These are phyloP conservation scores for Sporothrix phasma DNA, from an alignment of 2,329 filamentous ascomycete genomes.

Conservation along the genomic window DNA sequence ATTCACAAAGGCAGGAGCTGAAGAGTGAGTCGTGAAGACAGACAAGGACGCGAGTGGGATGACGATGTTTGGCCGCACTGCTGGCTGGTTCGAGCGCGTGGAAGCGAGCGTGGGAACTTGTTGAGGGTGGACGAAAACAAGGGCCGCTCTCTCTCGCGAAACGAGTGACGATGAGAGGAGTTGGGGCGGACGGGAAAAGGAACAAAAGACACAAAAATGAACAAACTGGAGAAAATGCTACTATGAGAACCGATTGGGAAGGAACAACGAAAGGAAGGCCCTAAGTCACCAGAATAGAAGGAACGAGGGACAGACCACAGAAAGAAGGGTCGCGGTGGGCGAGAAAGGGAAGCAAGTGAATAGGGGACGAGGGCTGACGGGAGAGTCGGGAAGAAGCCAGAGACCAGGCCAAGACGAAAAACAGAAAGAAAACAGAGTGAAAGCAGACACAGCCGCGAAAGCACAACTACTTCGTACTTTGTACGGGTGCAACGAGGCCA, in stretches of 20 bases:
- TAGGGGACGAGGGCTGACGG: not conserved
- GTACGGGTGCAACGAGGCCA: not conserved
- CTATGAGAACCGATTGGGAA: not conserved
- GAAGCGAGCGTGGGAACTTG: constrained; percentile 6
- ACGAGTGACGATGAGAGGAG: constrained; percentile 10
- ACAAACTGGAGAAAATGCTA: not conserved
- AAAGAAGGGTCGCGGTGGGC: not conserved
- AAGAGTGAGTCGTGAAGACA: not conserved
- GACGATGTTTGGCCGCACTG: constrained; percentile 2
- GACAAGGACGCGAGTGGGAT: too few species aligned
- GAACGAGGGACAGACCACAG: not conserved
- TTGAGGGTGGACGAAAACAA: not conserved
- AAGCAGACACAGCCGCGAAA: not conserved
- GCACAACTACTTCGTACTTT: too few species aligned
- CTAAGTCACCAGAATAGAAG: not conserved
- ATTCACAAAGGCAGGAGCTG: not conserved
- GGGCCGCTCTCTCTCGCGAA: constrained; percentile 5
- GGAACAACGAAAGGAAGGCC: not conserved
- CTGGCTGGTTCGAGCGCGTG: not conserved
- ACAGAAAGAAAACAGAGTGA: not conserved
- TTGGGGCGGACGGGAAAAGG: not conserved
- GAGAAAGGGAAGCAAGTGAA: not conserved
- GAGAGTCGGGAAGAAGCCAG: not conserved
- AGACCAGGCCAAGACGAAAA: not conserved
- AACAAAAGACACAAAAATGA: not conserved